These are phyloP conservation scores for Bryoerythrophyllum caledonicum DNA, from an alignment of 225 moss, liverwort and hornwort genomes.

Conservation along the genomic window DNA sequence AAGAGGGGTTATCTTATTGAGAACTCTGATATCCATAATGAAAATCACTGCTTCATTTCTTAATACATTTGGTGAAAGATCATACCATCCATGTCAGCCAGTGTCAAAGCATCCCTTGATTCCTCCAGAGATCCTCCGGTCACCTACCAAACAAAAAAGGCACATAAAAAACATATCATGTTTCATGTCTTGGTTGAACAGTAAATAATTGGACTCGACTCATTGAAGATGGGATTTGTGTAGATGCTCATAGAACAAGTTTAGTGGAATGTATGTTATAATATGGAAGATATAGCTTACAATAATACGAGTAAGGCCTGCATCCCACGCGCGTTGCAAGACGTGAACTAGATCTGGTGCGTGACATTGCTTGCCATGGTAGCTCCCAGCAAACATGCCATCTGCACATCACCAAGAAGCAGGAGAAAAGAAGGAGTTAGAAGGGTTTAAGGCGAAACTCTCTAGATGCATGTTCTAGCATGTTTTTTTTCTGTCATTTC, in stretches of 20 bases:
- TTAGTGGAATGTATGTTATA: neutral
- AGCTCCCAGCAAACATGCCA: slow-evolving; percentile 91
- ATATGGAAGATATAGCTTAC: slow-evolving; percentile 44
- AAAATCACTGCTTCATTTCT: slow-evolving; percentile 3
- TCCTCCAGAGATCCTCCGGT: slow-evolving; percentile 93
- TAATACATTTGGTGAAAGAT: neutral
- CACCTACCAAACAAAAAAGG: slow-evolving; percentile 42
- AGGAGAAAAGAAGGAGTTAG: neutral
- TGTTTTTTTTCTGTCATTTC: no score
- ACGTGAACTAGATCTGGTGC: slow-evolving; percentile 70
- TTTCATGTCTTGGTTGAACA: neutral
- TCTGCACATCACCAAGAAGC: slow-evolving; percentile 47
- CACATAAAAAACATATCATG: slow-evolving; percentile 18
- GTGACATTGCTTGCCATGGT: slow-evolving; percentile 92
- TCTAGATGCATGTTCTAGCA: no score
- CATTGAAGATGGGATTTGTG: neutral
- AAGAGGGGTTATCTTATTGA: no score
- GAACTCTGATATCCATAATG: neutral
- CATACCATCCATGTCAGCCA: slow-evolving; percentile 86
- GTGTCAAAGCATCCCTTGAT: slow-evolving; percentile 79
- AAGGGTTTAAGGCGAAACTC: no score
- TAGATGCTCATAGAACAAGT: neutral
- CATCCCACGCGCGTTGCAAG: slow-evolving; percentile 95
- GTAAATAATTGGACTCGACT: neutral
- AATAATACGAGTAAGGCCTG: slow-evolving; percentile 90